phyloP scores from a whole-genome alignment of 2,329 filamentous ascomycete species.

The Fusarium heterosporum region DNA sequence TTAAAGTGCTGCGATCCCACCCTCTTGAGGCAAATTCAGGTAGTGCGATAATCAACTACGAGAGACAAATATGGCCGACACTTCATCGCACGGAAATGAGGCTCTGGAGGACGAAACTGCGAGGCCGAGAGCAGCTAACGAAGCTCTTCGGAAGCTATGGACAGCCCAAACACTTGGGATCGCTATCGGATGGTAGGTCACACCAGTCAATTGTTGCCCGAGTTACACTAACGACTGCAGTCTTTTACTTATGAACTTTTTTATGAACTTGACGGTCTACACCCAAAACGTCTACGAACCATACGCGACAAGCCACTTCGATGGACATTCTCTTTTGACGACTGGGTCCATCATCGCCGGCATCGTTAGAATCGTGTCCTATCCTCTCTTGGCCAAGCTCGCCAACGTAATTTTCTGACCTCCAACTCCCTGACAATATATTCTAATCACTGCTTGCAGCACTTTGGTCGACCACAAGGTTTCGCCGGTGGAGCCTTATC shows the following conservation, averaged over 20 bases:
- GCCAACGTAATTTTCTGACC: constrained; percentile 15
- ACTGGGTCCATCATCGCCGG: constrained; percentile 33
- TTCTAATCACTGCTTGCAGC: not conserved
- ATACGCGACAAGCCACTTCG: constrained; percentile 35
- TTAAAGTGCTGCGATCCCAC: not conserved
- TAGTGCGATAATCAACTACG: too few species aligned
- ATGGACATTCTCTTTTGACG: constrained; percentile 25
- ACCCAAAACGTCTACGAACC: constrained; percentile 39
- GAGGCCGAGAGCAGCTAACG: constrained; percentile 16
- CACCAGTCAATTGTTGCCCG: rapidly evolving
- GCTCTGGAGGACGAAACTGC: not conserved
- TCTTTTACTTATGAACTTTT: constrained; percentile 38
- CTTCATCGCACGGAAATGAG: not conserved
- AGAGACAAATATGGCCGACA: constrained; percentile 6
- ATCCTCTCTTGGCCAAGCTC: constrained; percentile 34
- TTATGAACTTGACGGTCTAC: constrained; percentile 38
- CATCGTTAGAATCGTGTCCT: constrained; percentile 30
- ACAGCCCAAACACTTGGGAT: constrained; percentile 2
- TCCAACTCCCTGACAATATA: rapidly evolving
- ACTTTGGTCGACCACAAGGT: constrained; percentile 31
- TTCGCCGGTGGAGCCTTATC: constrained; percentile 25
- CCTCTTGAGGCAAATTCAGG: not conserved
- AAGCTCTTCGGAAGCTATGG: constrained; percentile 34
- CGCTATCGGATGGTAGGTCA: constrained; percentile 24
- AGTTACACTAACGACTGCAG: not conserved